These are phyloP conservation scores for Cyphellophora attinorum DNA, from an alignment of 2,329 filamentous ascomycete species.

Conservation along the genomic window DNA sequence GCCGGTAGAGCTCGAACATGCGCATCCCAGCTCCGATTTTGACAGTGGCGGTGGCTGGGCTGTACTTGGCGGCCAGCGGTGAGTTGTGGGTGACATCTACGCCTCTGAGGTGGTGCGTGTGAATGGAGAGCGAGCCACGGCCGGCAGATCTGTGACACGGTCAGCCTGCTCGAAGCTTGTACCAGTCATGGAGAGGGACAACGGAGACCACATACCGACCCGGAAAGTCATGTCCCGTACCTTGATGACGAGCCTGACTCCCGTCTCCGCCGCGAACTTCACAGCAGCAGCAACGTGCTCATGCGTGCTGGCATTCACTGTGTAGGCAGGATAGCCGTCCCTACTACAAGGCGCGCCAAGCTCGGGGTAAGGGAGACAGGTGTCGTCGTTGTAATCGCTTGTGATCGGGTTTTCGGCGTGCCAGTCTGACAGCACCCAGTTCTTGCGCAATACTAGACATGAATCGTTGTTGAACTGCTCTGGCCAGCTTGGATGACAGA, in stretches of 20 bases:
- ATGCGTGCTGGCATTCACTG: conserved; percentile 24
- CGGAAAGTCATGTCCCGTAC: conserved; percentile 44
- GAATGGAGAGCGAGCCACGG: conserved; percentile 1
- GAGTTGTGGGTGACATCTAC: conserved; percentile 2
- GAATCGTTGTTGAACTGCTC: conserved; percentile 22
- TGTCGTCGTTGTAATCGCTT: conserved; percentile 40
- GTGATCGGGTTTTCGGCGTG: conserved; percentile 30
- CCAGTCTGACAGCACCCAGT: conserved; percentile 27
- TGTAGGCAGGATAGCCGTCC: conserved; percentile 23
- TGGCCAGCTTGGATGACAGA: conserved; percentile 31
- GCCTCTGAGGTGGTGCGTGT: conserved; percentile 6
- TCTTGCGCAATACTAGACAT: conserved; percentile 24
- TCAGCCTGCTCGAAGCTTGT: too few species aligned
- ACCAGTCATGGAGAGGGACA: too few species aligned
- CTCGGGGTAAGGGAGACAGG: conserved; percentile 33
- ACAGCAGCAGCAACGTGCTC: conserved; percentile 27
- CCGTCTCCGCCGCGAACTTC: conserved; percentile 24
- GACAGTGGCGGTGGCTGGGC: conserved; percentile 29
- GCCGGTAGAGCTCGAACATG: conserved; percentile 42
- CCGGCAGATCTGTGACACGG: too few species aligned
- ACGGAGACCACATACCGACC: too few species aligned
- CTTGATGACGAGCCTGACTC: conserved; percentile 36
- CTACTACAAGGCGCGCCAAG: conserved; percentile 22
- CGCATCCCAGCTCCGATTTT: conserved; percentile 48
- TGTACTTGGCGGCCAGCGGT: conserved; percentile 18